Evolutionary conservation across 495 filamentous ascomycete genomes (phyloP), one percentile per base, ranked within the genome.

Genomic region (Penicillium egyptiacum): DNA sequence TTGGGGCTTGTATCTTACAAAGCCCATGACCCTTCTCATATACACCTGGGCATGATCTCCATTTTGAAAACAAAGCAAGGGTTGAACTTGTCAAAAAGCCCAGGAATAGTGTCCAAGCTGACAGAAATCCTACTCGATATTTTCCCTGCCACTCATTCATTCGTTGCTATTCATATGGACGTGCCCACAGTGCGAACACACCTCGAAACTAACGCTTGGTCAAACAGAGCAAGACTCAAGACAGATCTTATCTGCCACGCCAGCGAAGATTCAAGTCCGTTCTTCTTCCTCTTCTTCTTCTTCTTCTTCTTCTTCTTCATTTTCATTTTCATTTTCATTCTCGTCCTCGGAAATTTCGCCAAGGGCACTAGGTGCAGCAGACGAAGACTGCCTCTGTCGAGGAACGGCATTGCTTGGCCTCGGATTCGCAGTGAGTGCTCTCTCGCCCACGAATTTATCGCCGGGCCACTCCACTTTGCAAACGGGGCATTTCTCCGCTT

Each of bases 371-470:
- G 64, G 56, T 7, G 51, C 28, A 37, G 54, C 66, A 12, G 59
- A 35, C 4, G 47, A 55, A 12, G 50, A 46, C 10, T 23, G 53
- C 12, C 55, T 66, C 20, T 30, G 44, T 7, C 50, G 62, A 45
- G 61, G 65, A 3, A 44, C 53, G 52, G 64, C 66, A 6, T 46
- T 58, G 26, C 68, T 74, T 52, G 74, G 64, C 53, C 70, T 68
- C 26, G 58, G 57, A 11, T 68, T 67, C 20, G 70, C 64, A 20
- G 66, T 70, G 20, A 81, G 81, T 0, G 90, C 93, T 63, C 83
- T 80, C 75, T 97, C 90, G 0, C 95, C 94, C 4, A 98, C 94
- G 56, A 80, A 90, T 46, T 84, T 79, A 35, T 85, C 72, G 5
- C 90, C 91, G 10, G 76, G 79, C 94, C 94, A 98, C 1, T 75